Evolutionary conservation across 805 yeast genomes (phyloP), one percentile per base, ranked within the genome.

Genomic region (Teunomyces gatunensis): DNA sequence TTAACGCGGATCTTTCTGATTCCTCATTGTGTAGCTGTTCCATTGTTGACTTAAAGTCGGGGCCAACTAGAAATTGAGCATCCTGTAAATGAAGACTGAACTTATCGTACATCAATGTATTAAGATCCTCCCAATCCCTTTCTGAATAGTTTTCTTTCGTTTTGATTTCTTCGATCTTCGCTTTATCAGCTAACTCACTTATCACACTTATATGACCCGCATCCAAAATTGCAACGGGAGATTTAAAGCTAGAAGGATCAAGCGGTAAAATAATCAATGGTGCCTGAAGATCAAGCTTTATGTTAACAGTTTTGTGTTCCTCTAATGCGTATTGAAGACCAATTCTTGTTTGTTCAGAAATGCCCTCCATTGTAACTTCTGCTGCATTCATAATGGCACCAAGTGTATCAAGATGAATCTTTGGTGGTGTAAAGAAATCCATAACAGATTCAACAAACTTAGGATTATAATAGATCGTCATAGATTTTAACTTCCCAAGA

Each of bases 311-410:
- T 61, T 90, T 91, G 67, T 94, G 99, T 57, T 92, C 96, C 52
- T 90, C 96, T 55, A 95, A 75, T 0, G 97, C 94, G 54, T 94
- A 90, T 67, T 92, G 96, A 17, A 94, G 75, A 0, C 98, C 98
- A 52, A 94, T 77, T 58, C 97, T 75, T 0, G 98, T 94, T 61
- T 90, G 96, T 21, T 84, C 75, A 0, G 97, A 84, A 52, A 94
- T 73, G 1, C 95, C 97, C 59, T 90, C 97, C 48, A 94, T 86
- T 0, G 97, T 91, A 0, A 91, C 88, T 52, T 91, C 96, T 0
- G 99, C 99, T 1, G 97, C 98, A 64, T 81, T 85, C 81, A 94
- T 81, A 21, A 95, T 80, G 7, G 94, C 94, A 32, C 90, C 92
- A 18, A 94, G 82, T 0, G 97, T 90, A 58, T 91, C 96, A 47